Base-by-base conservation (phyloP, 495 filamentous ascomycete genomes). In the Aspergillus cavernicola region DNA sequence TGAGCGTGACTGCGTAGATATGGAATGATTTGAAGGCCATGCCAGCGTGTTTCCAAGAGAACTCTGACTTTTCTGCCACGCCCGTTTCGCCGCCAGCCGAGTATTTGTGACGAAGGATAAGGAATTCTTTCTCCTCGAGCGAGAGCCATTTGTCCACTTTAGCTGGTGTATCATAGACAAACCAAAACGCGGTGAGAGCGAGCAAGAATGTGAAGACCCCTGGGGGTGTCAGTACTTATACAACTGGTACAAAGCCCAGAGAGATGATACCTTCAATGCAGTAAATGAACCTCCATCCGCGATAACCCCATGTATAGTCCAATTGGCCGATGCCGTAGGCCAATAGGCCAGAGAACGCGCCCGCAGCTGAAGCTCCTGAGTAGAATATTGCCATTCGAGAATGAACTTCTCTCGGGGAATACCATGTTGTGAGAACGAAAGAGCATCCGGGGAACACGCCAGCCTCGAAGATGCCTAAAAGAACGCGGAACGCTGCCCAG, bases 331-430 rank as follows among this genome's bases (percentile, higher is more conserved):
- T 91, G 6, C 83, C 90, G 3, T 79, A 83, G 2, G 90, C 90
- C 4, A 95, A 69, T 6, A 93, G 72, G 13, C 89, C 89, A 32
- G 89, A 88, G 57, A 95, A 95, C 4, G 89, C 90, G 15, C 89
- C 89, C 6, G 89, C 89, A 13, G 95, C 66, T 2, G 84, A 85
- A 2, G 90, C 90, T 2, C 81, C 85, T 50, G 75, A 75, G 76
- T 92, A 97, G 75, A 96, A 96, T 71, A 97, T 86, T 24, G 80
- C 85, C 66, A 88, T 95, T 10, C 92, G 82, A 60, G 85, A 86
- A 68, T 95, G 90, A 2, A 89, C 88, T 70, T 96, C 92, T 15
- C 70, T 69, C 19, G 89, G 82, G 50, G 83, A 83, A 60, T 97
- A 97, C 89, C 90, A 95, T 83, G 87, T 89, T 23, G 81, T 79